Base-by-base conservation (phyloP, 1,139 yeast species). In the Taphrina sp. region DNA sequence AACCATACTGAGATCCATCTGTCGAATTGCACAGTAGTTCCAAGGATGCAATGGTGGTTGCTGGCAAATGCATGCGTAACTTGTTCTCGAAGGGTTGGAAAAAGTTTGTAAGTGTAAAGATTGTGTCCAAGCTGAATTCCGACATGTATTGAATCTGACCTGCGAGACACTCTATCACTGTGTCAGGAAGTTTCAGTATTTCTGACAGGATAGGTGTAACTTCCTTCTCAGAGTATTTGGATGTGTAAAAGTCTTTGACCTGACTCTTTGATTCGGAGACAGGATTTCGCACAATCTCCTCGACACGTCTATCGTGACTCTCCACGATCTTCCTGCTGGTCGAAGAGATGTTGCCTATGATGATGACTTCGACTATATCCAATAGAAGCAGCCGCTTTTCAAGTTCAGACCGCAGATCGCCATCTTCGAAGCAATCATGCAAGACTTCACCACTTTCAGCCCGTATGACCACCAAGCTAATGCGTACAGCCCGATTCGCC, bases 381-480 rank as follows among this genome's bases (percentile, higher is more conserved):
- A 89, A 70, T 67, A 87, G 88, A 41, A 79, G 70, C 16, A 89
- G 69, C 47, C 96, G 70, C 0, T 95, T 86, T 60, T 85, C 90
- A 31, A 90, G 69, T 61, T 83, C 83, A 38, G 74, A 76, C 22
- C 82, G 72, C 23, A 79, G 68, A 2, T 72, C 69, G 28, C 75
- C 74, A 64, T 84, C 92, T 2, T 66, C 66, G 65, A 92, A 88
- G 5, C 70, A 69, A 66, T 92, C 97, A 61, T 79, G 79, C 0
- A 86, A 68, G 3, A 89, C 76, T 52, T 85, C 89, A 0, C 96
- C 96, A 1, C 92, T 83, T 2, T 81, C 73, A 0, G 92, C 82
- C 60, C 85, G 85, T 0, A 85, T 81, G 0, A 94, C 88, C 8
- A 88, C 78, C 0, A 87, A 58, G 0, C 79, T 74, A 57, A 75